These are phyloP conservation scores for Spathaspora arborariae DNA, from an alignment of 805 yeast species.

Conservation along the genomic window DNA sequence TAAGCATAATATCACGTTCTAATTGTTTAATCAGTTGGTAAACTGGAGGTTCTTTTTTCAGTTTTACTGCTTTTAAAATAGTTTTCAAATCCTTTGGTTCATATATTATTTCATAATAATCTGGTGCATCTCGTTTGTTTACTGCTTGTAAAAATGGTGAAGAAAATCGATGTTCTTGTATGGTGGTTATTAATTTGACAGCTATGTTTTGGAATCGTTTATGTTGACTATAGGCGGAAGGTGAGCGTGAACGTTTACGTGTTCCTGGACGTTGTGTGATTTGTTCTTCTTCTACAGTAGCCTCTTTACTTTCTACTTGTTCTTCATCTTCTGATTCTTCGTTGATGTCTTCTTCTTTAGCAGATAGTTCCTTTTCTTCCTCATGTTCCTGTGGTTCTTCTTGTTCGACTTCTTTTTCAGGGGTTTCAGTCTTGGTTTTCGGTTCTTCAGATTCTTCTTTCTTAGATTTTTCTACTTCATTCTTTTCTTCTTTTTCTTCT, in stretches of 20 bases:
- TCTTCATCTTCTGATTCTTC: slow-evolving; percentile 4
- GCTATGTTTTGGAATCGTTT: slow-evolving; percentile 63
- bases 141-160: slow-evolving; percentile 74
- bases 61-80: slow-evolving; percentile 52
- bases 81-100: slow-evolving; percentile 68
- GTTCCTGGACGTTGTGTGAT: slow-evolving; percentile 3
- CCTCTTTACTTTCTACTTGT: slow-evolving; percentile 4
- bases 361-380: not conserved
- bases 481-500: not conserved
- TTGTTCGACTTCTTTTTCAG: not conserved
- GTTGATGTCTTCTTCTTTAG: not conserved
- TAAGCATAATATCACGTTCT: slow-evolving; percentile 64
- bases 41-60: slow-evolving; percentile 27
- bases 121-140: slow-evolving; percentile 61
- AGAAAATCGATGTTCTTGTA: slow-evolving; percentile 68
- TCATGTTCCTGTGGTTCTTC: slow-evolving; percentile 3
- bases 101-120: slow-evolving; percentile 57
- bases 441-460: slow-evolving; percentile 2
- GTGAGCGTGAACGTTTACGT: slow-evolving; percentile 16
- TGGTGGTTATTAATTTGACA: slow-evolving; percentile 56
- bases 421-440: not conserved
- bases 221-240: slow-evolving; percentile 19
- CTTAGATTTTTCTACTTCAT: slow-evolving; percentile 4
- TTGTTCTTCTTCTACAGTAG: slow-evolving; percentile 1
- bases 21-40: slow-evolving; percentile 58